Percentiles rank a stretch among this genome's conserved stretches.
phyloP scores from a whole-genome alignment of 176 grass and related monocot genomes.

The Eragrostis nindensis region DNA sequence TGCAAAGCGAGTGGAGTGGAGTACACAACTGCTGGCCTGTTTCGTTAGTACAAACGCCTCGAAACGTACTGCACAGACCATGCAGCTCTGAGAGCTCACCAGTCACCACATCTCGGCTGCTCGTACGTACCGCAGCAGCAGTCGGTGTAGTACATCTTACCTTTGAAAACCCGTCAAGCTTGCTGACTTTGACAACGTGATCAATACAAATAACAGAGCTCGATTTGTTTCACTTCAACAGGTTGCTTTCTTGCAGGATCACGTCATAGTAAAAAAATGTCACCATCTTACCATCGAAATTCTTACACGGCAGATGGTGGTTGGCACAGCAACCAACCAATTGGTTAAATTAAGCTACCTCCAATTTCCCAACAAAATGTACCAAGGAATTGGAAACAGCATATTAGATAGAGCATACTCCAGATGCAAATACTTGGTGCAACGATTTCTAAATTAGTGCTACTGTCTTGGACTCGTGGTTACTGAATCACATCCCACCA shows the following conservation, averaged over 20 bases:
- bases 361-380: background rate
- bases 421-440: background rate
- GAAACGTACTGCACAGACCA: slow-evolving; percentile 40
- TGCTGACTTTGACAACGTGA: background rate
- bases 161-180: background rate
- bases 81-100: background rate
- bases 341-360: background rate
- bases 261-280: background rate
- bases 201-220: background rate
- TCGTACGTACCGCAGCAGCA: background rate
- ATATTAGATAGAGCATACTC: background rate
- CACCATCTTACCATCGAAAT: background rate
- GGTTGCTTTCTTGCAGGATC: too few relatives aligned
- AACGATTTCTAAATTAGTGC: background rate
- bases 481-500: background rate
- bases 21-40: slow-evolving; percentile 25
- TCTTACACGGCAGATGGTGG: background rate
- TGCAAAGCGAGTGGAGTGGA: slow-evolving; percentile 23
- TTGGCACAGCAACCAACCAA: slow-evolving; percentile 16
- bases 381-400: background rate
- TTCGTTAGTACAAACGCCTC: slow-evolving; percentile 32
- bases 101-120: background rate
- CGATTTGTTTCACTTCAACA: background rate
- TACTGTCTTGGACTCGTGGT: background rate
- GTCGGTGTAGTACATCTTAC: background rate